Evolutionary conservation across 306 rosid genomes (phyloP).

Genomic region (Citrullus amarus): DNA sequence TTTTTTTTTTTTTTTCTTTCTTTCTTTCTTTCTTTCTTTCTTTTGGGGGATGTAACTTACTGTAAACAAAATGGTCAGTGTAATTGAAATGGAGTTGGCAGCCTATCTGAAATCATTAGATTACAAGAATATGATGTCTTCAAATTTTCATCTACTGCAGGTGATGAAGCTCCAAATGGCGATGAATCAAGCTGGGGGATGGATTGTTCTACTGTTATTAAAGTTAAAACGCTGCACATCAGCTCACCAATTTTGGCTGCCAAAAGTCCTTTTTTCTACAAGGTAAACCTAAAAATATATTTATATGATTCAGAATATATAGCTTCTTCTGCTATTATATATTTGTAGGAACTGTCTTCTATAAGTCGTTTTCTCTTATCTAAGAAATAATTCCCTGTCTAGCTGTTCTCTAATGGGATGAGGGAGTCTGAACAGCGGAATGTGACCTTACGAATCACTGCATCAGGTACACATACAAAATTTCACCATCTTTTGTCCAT

Average conservation of each 20-base stretch:
- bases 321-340: neutral
- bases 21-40: too few species aligned
- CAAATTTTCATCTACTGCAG: constrained; percentile 21
- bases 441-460: constrained; percentile 71
- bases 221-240: constrained; percentile 71
- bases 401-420: constrained; percentile 98
- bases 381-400: constrained; percentile 7
- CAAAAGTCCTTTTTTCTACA: constrained; percentile 91
- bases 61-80: neutral
- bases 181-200: constrained; percentile 70
- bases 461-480: constrained; percentile 47
- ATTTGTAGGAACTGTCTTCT: neutral
- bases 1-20: neutral
- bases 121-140: neutral
- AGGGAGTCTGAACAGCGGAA: constrained; percentile 92
- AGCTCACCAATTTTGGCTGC: constrained; percentile 99
- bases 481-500: neutral
- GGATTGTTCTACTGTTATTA: constrained; percentile 61
- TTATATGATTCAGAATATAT: neutral
- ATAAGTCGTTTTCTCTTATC: neutral
- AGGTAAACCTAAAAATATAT: constrained; percentile 30
- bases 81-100: neutral
- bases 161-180: constrained; percentile 72
- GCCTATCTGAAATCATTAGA: neutral
- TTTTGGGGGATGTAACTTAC: neutral